Base-by-base conservation (phyloP, 2,329 filamentous ascomycete genomes). In the Ophiostoma ips region DNA sequence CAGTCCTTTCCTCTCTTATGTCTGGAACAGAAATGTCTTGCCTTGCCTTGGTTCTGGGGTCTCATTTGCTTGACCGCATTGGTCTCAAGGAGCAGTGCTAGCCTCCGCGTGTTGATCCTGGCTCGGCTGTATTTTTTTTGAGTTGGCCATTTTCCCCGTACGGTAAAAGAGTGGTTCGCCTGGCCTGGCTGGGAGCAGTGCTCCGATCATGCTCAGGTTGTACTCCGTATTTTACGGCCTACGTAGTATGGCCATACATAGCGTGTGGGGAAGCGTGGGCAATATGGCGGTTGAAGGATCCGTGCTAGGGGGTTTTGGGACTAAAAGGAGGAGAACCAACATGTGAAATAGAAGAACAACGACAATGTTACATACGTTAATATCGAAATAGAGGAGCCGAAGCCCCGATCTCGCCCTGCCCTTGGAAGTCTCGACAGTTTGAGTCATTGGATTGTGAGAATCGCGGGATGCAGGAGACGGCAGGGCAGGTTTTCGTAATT, bases 351-450 rank as follows among this genome's bases (percentile, higher is more conserved):
- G 13, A 18, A 19, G 21, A 18, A 30, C 24, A 44, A 44, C 24
- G 34, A 41, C 15, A n/a, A n/a, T n/a, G 38, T 31, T 19, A 37
- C 24, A 45, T 11, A 18, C 30, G 6, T 6, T 38, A 37, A 48
- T 28, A 38, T 31, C 16, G 12, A 12, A 45, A 33, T 38, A 50
- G 43, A 46, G 36, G 41, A 21, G 19, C 18, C 13, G n/a, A 16
- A 48, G 24, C 45, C 49, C 36, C 45, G 50, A 51, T 51, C 38
- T 51, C 45, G 50, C 43, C 21, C 31, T n/a, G 33, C 28, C n/a
- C 10, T 16, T 28, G 21, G n/a, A 2, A 19, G 15, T 31, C 40
- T 30, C 16, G 40, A 43, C 30, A 21, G 21, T 18, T 24, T 43
- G 40, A 43, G 40, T 43, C 40, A 43, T 30, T n/a, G 12, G 15